phyloP scores from a whole-genome alignment of 169 alveolate species.

The Babesia caballi region DNA sequence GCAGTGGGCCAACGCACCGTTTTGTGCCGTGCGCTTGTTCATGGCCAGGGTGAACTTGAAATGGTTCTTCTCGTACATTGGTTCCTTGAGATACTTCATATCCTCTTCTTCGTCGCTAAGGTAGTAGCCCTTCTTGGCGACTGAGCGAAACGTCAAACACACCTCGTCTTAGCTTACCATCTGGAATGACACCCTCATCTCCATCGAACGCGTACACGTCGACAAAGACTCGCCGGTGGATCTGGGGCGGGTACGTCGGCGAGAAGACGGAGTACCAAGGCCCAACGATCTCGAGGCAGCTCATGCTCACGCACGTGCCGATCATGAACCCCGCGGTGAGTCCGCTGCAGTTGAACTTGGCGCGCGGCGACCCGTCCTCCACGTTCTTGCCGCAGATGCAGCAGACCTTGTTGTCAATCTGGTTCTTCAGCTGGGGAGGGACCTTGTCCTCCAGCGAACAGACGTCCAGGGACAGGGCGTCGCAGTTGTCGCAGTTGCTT shows the following conservation, averaged over 20 bases:
- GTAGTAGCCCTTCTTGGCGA: slow-evolving; percentile 10
- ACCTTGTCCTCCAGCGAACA: slow-evolving; percentile 11
- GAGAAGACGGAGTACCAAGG: slow-evolving; percentile 62
- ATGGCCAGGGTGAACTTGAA: slow-evolving; percentile 16
- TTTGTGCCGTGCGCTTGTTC: neutral
- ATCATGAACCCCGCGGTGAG: neutral
- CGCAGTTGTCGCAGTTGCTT: slow-evolving; percentile 20
- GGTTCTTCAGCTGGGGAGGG: slow-evolving; percentile 10
- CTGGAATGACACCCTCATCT: slow-evolving; percentile 39
- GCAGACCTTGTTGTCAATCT: slow-evolving; percentile 15
- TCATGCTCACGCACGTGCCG: slow-evolving; percentile 21
- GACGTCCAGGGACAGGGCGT: neutral
- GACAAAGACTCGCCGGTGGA: slow-evolving; percentile 14
- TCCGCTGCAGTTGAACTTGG: slow-evolving; percentile 14
- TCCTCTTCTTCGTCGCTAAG: neutral
- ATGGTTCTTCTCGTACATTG: slow-evolving; percentile 11
- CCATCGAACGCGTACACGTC: slow-evolving; percentile 47
- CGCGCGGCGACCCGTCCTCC: slow-evolving; percentile 8
- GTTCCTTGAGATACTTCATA: neutral
- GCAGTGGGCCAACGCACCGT: neutral
- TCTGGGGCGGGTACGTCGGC: slow-evolving; percentile 49
- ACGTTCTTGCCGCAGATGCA: slow-evolving; percentile 46
- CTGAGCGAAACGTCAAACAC: neutral
- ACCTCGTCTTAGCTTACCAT: slow-evolving; percentile 6
- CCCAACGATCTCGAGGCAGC: slow-evolving; percentile 47